Conservation (phyloP, 2,329 filamentous ascomycete species). For the Torrubiellomyces zombiae region DNA sequence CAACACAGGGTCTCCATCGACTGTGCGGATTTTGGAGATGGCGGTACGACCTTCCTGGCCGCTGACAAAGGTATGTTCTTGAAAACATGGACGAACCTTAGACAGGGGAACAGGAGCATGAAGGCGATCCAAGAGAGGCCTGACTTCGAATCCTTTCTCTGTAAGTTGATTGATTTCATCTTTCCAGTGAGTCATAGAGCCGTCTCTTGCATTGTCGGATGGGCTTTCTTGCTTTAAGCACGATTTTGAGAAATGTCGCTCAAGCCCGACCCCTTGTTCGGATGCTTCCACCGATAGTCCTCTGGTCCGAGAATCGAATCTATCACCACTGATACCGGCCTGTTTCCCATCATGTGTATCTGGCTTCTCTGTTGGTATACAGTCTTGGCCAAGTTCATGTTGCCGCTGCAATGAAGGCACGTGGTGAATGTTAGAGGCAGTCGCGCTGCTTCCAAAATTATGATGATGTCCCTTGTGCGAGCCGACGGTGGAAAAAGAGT, state of each 20-base stretch:
- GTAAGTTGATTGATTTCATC: background rate
- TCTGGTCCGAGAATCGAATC: background rate
- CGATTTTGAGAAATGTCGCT: no score
- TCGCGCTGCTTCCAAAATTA: background rate
- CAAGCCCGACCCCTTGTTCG: background rate
- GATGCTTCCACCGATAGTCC: background rate
- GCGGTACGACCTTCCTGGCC: constrained; percentile 2
- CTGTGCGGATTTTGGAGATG: constrained; percentile 4
- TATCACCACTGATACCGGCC: background rate
- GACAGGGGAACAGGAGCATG: constrained; percentile 6
- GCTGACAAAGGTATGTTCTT: background rate
- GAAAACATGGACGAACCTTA: constrained; percentile 6
- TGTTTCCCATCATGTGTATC: no score
- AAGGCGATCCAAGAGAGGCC: constrained; percentile 1
- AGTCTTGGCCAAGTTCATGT: background rate
- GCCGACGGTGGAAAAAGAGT: constrained; percentile 1
- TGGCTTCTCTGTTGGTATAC: no score
- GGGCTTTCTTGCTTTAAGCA: background rate
- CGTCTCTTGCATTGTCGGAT: no score
- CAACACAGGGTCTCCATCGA: background rate
- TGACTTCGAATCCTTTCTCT: no score
- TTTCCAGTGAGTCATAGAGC: no score
- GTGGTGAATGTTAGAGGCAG: background rate
- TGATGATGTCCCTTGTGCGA: constrained; percentile 2
- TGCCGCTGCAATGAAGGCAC: background rate